Conservation (phyloP, 2,329 filamentous ascomycete species). For the Biscogniauxia mediterranea region DNA sequence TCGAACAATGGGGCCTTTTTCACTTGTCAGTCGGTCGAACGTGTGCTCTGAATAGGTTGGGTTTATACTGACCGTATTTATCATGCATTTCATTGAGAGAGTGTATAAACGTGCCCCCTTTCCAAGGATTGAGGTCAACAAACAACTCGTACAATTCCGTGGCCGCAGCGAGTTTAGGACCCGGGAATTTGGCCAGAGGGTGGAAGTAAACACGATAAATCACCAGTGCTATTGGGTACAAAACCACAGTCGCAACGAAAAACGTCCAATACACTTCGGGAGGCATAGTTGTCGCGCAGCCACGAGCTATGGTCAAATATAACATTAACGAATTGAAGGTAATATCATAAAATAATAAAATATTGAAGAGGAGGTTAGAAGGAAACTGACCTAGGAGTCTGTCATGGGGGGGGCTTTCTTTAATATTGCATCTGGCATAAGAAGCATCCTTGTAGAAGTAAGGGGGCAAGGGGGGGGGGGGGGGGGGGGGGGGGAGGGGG, state of each 20-base stretch:
- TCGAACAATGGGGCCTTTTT: slow-evolving; percentile 13
- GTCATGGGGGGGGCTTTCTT: no score
- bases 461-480: no score
- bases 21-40: background rate
- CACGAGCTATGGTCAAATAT: background rate
- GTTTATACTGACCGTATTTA: slow-evolving; percentile 11
- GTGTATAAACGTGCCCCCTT: background rate
- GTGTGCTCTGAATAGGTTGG: background rate
- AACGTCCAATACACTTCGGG: background rate
- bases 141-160: slow-evolving; percentile 10
- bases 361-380: no score
- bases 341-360: no score
- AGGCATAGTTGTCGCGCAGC: background rate
- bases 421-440: no score
- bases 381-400: no score
- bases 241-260: background rate
- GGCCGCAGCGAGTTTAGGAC: slow-evolving; percentile 10
- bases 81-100: slow-evolving; percentile 9
- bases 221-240: background rate
- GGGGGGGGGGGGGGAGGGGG: no score
- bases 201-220: slow-evolving; percentile 12
- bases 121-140: slow-evolving; percentile 5
- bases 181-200: slow-evolving; percentile 12
- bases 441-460: no score
- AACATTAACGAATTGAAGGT: background rate